phyloP scores from a whole-genome alignment of 176 grass and related monocot species.

The Miscanthus lutarioriparius region DNA sequence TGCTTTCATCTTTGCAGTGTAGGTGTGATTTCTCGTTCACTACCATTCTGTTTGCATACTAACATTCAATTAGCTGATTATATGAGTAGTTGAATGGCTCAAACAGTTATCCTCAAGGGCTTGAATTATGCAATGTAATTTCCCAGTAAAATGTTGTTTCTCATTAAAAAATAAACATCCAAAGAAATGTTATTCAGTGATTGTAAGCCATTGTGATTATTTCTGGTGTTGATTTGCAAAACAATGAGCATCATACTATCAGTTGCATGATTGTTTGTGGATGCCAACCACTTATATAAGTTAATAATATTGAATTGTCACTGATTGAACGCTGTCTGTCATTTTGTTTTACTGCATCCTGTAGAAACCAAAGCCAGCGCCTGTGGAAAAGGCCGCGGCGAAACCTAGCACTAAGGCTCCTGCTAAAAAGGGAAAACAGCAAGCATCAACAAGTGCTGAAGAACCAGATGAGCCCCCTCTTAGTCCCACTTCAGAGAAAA shows the following conservation, averaged over 20 bases:
- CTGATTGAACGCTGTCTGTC: constrained; percentile 14
- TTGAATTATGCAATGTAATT: constrained; percentile 14
- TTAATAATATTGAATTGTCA: constrained; percentile 13
- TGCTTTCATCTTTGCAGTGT: neutral
- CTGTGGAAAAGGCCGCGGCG: constrained; percentile 41
- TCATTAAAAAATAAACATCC: neutral
- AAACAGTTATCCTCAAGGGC: neutral
- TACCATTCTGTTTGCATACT: neutral
- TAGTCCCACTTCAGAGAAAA: constrained; percentile 75
- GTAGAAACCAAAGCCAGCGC: constrained; percentile 64
- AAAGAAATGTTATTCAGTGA: neutral
- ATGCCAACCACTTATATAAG: neutral
- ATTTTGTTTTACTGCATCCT: constrained; percentile 20
- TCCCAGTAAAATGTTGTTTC: neutral
- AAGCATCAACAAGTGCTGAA: constrained; percentile 54
- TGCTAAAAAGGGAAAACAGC: constrained; percentile 72
- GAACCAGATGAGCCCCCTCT: constrained; percentile 52
- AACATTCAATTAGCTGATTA: neutral
- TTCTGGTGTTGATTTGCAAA: neutral
- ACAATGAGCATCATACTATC: neutral
- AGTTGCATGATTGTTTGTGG: neutral
- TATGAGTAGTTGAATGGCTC: neutral
- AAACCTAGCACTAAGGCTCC: constrained; percentile 58
- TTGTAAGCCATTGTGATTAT: constrained; percentile 3
- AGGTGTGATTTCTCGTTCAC: neutral